Evolutionary conservation across 1,284 basidiomycete genomes (phyloP).

Genomic region (Leccinum subrobustum): DNA sequence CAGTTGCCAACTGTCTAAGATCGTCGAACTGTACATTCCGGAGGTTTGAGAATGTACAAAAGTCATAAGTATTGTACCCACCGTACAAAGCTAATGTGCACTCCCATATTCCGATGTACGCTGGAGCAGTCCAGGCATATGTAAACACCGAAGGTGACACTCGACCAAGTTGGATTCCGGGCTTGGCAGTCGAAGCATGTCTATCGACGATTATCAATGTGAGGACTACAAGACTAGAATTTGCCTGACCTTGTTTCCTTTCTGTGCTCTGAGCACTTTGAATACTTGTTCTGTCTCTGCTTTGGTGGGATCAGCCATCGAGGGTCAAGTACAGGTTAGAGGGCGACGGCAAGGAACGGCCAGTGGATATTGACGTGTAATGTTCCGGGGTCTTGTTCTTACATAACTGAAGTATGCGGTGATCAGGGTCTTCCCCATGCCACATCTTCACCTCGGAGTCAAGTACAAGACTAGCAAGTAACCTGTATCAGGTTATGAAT

Average conservation of each 20-base stretch:
- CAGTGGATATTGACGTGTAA: slow-evolving; percentile 18
- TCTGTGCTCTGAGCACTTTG: slow-evolving; percentile 74
- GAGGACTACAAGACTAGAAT: background rate
- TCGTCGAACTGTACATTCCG: slow-evolving; percentile 74
- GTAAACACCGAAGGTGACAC: slow-evolving; percentile 95
- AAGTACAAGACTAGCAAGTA: background rate
- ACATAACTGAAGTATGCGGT: background rate
- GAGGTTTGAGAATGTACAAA: slow-evolving; percentile 15
- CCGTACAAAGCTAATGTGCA: slow-evolving; percentile 98
- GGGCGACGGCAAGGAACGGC: slow-evolving; percentile 3
- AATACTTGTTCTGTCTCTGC: slow-evolving; percentile 79
- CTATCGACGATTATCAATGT: slow-evolving; percentile 43
- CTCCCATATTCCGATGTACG: slow-evolving; percentile 95
- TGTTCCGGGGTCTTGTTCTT: slow-evolving; percentile 14
- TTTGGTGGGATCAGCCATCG: slow-evolving; percentile 72
- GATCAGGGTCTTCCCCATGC: slow-evolving; percentile 14
- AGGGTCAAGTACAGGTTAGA: slow-evolving; percentile 3
- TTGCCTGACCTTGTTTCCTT: slow-evolving; percentile 80
- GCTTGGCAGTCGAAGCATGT: slow-evolving; percentile 96
- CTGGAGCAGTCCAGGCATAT: slow-evolving; percentile 98
- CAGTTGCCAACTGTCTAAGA: slow-evolving; percentile 94
- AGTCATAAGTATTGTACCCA: slow-evolving; percentile 39
- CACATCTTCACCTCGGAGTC: background rate
- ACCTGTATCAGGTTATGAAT: slow-evolving; percentile 5
- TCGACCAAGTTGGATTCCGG: slow-evolving; percentile 97